Evolutionary conservation across 2,329 filamentous ascomycete species (phyloP).

Genomic region (Didymella arachidicola): DNA sequence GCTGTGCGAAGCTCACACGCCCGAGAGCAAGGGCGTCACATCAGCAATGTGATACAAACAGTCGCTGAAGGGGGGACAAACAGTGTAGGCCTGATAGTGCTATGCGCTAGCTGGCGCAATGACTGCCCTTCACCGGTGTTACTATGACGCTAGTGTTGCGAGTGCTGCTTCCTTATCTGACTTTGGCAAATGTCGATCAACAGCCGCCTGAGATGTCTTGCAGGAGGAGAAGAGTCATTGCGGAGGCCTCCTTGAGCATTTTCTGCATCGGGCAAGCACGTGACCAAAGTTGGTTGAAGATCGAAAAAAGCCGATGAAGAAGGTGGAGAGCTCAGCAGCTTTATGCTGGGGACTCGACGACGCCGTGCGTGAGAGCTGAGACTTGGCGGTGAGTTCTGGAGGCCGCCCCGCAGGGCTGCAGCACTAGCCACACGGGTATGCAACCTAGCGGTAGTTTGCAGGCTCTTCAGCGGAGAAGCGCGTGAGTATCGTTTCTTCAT

Average conservation of each 20-base stretch:
- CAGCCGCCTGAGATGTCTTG: background rate
- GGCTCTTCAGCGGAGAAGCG: constrained; percentile 20
- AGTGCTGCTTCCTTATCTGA: background rate
- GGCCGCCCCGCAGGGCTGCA: constrained; percentile 18
- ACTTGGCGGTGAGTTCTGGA: constrained; percentile 11
- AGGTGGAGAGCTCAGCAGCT: background rate
- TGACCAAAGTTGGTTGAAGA: background rate
- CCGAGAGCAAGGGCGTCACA: too few species aligned
- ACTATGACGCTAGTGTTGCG: background rate
- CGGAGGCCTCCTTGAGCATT: background rate
- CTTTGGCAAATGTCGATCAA: background rate
- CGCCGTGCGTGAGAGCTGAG: background rate
- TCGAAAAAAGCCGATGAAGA: background rate
- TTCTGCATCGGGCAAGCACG: background rate
- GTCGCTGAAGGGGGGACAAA: background rate
- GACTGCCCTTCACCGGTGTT: constrained; percentile 4
- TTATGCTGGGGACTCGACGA: background rate
- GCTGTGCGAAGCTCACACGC: background rate
- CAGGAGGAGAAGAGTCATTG: constrained; percentile 3
- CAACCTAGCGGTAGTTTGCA: constrained; percentile 20
- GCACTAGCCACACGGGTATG: constrained; percentile 21
- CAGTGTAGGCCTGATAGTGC: background rate
- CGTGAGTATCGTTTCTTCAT: constrained; percentile 17
- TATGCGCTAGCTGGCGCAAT: background rate
- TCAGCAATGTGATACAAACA: background rate